Evolutionary conservation across 2,329 filamentous ascomycete genomes (phyloP).

Genomic region (Colletotrichum cereale): DNA sequence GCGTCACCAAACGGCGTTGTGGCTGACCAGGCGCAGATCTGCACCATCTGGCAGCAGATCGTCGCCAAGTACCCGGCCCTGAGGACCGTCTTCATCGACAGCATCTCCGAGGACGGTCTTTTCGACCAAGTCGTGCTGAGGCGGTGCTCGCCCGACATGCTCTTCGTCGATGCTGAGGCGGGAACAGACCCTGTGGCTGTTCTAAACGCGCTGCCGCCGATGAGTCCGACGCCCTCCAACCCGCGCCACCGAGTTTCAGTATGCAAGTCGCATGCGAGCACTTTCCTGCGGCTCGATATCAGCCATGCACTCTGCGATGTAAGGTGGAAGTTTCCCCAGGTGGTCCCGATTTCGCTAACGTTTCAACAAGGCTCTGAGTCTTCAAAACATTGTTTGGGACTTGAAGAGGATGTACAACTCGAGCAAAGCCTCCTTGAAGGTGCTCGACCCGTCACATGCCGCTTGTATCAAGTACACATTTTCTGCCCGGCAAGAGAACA

Average conservation of each 20-base stretch:
- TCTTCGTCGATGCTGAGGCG: conserved; percentile 63
- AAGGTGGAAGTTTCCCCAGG: conserved; percentile 27
- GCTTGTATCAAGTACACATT: conserved; percentile 56
- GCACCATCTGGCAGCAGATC: conserved; percentile 63
- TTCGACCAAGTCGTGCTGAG: conserved; percentile 64
- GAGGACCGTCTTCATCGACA: conserved; percentile 65
- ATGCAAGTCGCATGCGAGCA: conserved; percentile 58
- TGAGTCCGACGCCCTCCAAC: conserved; percentile 52
- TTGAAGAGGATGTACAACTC: conserved; percentile 59
- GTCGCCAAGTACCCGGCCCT: conserved; percentile 59
- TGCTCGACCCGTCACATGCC: conserved; percentile 51
- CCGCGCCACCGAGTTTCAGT: conserved; percentile 65
- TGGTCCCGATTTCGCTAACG: background rate
- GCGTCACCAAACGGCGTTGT: conserved; percentile 51
- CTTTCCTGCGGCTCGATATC: conserved; percentile 62
- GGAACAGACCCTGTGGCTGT: conserved; percentile 54
- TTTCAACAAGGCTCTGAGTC: conserved; percentile 48
- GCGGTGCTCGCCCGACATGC: conserved; percentile 62
- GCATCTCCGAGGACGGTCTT: conserved; percentile 60
- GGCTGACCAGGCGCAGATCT: conserved; percentile 60
- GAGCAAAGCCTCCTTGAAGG: conserved; percentile 50
- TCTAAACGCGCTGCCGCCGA: conserved; percentile 57
- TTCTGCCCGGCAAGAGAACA: conserved; percentile 49
- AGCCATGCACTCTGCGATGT: conserved; percentile 65
- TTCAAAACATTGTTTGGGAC: conserved; percentile 61